These are phyloP conservation scores for Limnomonas spitsbergensis DNA, from an alignment of 139 green algal genomes.

Conservation along the genomic window DNA sequence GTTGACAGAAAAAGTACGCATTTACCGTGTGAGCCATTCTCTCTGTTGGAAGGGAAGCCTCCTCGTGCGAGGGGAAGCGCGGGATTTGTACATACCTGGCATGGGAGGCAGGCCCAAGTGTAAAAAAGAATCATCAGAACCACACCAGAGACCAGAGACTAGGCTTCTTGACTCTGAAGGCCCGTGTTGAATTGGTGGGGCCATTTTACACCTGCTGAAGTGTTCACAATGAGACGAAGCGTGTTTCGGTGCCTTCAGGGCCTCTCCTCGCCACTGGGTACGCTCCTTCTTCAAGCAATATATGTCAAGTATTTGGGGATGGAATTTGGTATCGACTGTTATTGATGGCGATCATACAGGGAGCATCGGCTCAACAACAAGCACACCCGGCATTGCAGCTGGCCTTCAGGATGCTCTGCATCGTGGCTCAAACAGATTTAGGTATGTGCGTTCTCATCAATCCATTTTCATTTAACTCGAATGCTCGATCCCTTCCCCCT, in stretches of 20 bases:
- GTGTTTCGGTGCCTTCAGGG: background rate
- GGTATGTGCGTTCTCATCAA: background rate
- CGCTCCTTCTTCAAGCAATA: background rate
- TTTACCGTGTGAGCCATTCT: too few species aligned
- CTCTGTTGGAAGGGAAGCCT: too few species aligned
- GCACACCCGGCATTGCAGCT: background rate
- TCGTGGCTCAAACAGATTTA: background rate
- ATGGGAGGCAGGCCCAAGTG: too few species aligned
- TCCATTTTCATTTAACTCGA: background rate
- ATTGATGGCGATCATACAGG: background rate
- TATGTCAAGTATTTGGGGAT: background rate
- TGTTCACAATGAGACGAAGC: background rate
- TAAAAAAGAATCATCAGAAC: too few species aligned
- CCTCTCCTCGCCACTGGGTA: background rate
- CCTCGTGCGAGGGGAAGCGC: too few species aligned
- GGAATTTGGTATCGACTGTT: background rate
- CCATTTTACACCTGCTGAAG: too few species aligned
- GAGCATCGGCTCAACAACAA: background rate
- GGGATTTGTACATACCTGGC: too few species aligned
- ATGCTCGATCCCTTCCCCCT: background rate
- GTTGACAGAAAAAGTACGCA: too few species aligned
- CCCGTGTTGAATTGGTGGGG: too few species aligned
- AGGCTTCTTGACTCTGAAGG: too few species aligned
- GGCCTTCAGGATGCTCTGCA: conserved; percentile 1
- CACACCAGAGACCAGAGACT: too few species aligned